A percentile compares a stretch with the other conserved stretches of the same genome.
Conservation (phyloP, 2,329 filamentous ascomycete species). For the Aspergillus ustus region DNA sequence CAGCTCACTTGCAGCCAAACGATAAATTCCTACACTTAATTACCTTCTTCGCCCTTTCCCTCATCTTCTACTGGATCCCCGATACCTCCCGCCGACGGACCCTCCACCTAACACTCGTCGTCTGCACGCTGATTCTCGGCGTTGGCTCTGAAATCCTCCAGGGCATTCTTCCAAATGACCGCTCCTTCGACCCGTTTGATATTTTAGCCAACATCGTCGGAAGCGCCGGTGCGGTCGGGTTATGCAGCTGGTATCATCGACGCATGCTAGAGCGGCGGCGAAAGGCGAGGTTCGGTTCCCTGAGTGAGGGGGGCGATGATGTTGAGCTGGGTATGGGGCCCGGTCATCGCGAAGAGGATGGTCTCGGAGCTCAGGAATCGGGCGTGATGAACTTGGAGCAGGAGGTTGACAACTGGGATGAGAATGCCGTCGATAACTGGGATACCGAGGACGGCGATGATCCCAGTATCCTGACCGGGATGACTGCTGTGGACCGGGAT, state of each 20-base stretch:
- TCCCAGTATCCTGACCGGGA: conserved; percentile 16
- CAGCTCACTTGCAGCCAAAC: conserved; percentile 65
- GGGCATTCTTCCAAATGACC: conserved; percentile 71
- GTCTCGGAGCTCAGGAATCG: conserved; percentile 62
- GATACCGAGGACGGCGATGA: conserved; percentile 60
- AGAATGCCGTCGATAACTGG: conserved; percentile 73
- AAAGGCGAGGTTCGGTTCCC: conserved; percentile 71
- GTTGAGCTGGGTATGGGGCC: conserved; percentile 69
- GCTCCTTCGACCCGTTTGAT: conserved; percentile 77
- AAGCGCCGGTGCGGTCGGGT: conserved; percentile 69
- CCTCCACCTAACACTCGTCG: conserved; percentile 78
- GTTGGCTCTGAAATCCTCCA: conserved; percentile 64
- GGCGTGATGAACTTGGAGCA: conserved; percentile 73
- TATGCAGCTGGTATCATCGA: conserved; percentile 91
- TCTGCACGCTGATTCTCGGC: conserved; percentile 70
- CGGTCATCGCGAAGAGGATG: conserved; percentile 45
- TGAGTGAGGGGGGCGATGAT: conserved; percentile 64
- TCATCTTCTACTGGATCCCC: conserved; percentile 92
- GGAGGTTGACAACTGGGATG: conserved; percentile 92
- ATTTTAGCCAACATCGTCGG: conserved; percentile 87
- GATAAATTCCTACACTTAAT: conserved; percentile 88
- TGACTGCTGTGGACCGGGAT: conserved; percentile 12
- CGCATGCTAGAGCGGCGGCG: conserved; percentile 91
- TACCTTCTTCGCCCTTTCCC: conserved; percentile 87
- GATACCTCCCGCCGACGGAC: conserved; percentile 86